phyloP scores from a whole-genome alignment of 169 alveolate species.

The Babesia sp. region DNA sequence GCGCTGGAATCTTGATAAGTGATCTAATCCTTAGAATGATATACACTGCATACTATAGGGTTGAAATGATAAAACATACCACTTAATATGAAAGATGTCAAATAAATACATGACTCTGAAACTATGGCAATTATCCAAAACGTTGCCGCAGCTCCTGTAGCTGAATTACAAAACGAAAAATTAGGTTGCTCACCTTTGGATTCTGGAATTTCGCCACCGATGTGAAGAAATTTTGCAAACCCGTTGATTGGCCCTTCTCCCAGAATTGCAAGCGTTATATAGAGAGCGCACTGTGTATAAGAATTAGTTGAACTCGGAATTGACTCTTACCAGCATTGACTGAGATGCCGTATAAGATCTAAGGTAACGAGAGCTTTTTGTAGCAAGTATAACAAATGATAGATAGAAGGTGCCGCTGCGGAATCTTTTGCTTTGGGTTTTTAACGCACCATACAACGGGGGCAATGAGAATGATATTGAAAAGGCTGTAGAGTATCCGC shows the following conservation, averaged over 20 bases:
- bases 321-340: slow-evolving; percentile 5
- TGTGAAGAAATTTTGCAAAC: slow-evolving; percentile 17
- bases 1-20: slow-evolving; percentile 79
- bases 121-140: slow-evolving; percentile 6
- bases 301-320: background rate
- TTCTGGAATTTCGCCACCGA: background rate
- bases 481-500: slow-evolving; percentile 31
- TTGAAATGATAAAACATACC: background rate
- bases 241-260: slow-evolving; percentile 49
- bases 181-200: background rate
- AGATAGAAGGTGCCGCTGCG: slow-evolving; percentile 29
- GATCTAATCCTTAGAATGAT: background rate
- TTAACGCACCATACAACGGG: slow-evolving; percentile 38
- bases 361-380: background rate
- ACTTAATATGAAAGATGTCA: slow-evolving; percentile 27
- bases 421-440: background rate
- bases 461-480: slow-evolving; percentile 23
- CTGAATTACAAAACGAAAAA: background rate
- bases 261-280: slow-evolving; percentile 6
- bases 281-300: slow-evolving; percentile 18
- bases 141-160: slow-evolving; percentile 13
- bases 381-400: slow-evolving; percentile 14
- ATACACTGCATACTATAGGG: background rate
- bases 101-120: slow-evolving; percentile 10
- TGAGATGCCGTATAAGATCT: slow-evolving; percentile 2